phyloP scores from a whole-genome alignment of 2,329 filamentous ascomycete species.

The Magnaporthiopsis poae region DNA sequence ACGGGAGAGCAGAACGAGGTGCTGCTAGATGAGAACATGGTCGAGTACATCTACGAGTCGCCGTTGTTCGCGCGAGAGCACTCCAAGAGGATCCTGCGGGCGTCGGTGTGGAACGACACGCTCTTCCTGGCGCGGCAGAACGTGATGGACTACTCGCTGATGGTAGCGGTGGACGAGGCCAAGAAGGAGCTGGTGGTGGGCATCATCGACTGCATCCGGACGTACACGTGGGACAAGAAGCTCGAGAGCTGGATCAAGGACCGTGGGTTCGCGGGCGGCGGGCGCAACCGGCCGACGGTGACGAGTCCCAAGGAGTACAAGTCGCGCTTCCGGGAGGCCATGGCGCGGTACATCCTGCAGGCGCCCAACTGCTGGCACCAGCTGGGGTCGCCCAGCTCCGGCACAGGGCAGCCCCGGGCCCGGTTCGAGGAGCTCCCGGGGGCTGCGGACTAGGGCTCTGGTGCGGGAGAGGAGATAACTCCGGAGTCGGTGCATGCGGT shows the following conservation, averaged over 20 bases:
- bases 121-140: constrained; percentile 88
- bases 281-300: constrained; percentile 79
- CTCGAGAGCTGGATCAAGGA: constrained; percentile 99
- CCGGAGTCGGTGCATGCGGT: neutral
- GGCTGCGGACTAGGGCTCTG: constrained; percentile 1
- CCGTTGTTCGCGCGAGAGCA: constrained; percentile 92
- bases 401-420: constrained; percentile 9
- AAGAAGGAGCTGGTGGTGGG: constrained; percentile 88
- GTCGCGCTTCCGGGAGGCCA: constrained; percentile 86
- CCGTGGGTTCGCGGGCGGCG: constrained; percentile 67
- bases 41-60: constrained; percentile 96
- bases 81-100: constrained; percentile 83
- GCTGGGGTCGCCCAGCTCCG: constrained; percentile 33
- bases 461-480: neutral
- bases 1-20: constrained; percentile 96
- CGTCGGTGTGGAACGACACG: constrained; percentile 95
- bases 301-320: constrained; percentile 98
- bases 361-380: constrained; percentile 69
- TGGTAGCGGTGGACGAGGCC: constrained; percentile 91
- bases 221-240: constrained; percentile 99
- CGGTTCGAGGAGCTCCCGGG: constrained; percentile 12
- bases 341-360: constrained; percentile 71
- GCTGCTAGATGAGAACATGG: constrained; percentile 93
- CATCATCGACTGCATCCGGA: constrained; percentile 96
- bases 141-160: constrained; percentile 97